phyloP scores from a whole-genome alignment of 352 stramenopile species.

The Phytopythium ostracodes region DNA sequence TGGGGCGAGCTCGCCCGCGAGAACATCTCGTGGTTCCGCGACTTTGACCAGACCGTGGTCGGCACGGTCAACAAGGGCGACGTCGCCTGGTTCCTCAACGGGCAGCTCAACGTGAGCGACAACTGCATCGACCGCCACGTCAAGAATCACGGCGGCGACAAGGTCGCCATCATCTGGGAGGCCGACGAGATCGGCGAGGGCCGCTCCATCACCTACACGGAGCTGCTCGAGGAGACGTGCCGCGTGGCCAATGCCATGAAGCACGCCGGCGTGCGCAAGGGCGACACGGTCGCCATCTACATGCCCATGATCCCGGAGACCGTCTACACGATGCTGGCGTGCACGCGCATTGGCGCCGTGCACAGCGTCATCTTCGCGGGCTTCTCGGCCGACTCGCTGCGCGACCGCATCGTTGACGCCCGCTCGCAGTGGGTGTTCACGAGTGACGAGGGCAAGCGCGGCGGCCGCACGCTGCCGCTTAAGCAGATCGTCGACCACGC shows the following conservation, averaged over 20 bases:
- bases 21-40: slow-evolving; percentile 47
- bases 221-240: slow-evolving; percentile 58
- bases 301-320: slow-evolving; percentile 98
- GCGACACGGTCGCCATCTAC: slow-evolving; percentile 97
- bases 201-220: slow-evolving; percentile 45
- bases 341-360: slow-evolving; percentile 93
- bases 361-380: slow-evolving; percentile 98
- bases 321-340: slow-evolving; percentile 96
- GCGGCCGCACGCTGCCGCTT: slow-evolving; percentile 87
- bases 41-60: slow-evolving; percentile 88
- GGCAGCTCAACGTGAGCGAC: slow-evolving; percentile 92
- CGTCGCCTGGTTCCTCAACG: slow-evolving; percentile 94
- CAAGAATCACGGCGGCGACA: slow-evolving; percentile 26
- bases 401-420: slow-evolving; percentile 92
- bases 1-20: slow-evolving; percentile 90
- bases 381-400: slow-evolving; percentile 90
- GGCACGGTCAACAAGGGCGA: slow-evolving; percentile 89
- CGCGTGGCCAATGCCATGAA: slow-evolving; percentile 97
- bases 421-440: slow-evolving; percentile 88
- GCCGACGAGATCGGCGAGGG: slow-evolving; percentile 93
- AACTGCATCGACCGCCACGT: slow-evolving; percentile 97
- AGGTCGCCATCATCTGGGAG: slow-evolving; percentile 95
- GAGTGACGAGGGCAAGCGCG: slow-evolving; percentile 89
- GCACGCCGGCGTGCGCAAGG: slow-evolving; percentile 80
- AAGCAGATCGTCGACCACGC: slow-evolving; percentile 95